Base-by-base conservation (phyloP, 257 asterid species). In the Perilla frutescens region DNA sequence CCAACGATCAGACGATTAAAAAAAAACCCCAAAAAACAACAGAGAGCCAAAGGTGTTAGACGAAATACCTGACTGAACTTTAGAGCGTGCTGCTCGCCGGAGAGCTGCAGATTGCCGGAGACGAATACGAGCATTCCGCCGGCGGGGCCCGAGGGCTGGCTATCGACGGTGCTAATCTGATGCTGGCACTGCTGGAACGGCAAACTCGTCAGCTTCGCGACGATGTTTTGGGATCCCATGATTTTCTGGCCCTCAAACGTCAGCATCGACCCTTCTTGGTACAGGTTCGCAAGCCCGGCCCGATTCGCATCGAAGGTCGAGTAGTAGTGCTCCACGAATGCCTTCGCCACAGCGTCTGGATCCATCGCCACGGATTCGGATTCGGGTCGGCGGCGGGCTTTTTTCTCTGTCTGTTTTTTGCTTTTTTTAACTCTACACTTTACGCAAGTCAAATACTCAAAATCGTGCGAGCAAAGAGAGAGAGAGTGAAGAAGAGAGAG, bases 101-200 rank as follows among this genome's bases (percentile, higher is more conserved):
- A 75, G 36, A 86, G 84, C 82, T 86, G 91, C 4, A 86, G 85
- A 55, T 76, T 77, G 5, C 91, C 91, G n/a, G 88, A 84, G 31
- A 86, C 91, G 26, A 86, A 86, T 36, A 86, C 91, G 15, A 86
- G 80, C 88, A 86, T 74, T 6, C 91, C 91, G 13, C 83, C 86
- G 62, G 76, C 89, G 44, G 91, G 89, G n/a, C 91, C 91, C 32
- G 91, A 86, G 0, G 86, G 87, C 79, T 86, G 91, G 76, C 83
- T 82, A 76, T 86, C 91, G 43, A 84, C 86, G 70, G 87, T 86
- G 50, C 71, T 70, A 80, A 86, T 80, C 6, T 76, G 79, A 66
- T 86, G 91, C 83, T 86, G 68, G 79, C 89, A 86, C 89, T 86
- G 89, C 87, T 80, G 86, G 31, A 86, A 86, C 39, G 91, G 91